Conservation (phyloP, 1,139 yeast genomes). For the Taphrina deformans region DNA sequence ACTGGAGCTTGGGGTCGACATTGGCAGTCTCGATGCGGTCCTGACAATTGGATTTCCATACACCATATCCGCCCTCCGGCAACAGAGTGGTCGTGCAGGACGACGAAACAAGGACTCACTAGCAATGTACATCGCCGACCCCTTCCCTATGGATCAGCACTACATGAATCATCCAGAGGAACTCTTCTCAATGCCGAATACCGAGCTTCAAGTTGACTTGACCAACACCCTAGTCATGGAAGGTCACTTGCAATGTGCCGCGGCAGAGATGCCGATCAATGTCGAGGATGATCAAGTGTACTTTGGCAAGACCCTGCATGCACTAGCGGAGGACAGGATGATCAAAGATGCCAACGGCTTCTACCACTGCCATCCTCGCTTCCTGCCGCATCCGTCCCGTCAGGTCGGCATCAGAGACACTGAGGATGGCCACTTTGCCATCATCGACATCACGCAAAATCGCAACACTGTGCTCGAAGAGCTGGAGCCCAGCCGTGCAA, state of each 20-base stretch:
- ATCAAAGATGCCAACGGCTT: conserved; percentile 51
- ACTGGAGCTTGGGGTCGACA: conserved; percentile 89
- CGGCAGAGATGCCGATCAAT: conserved; percentile 72
- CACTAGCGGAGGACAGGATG: conserved; percentile 33
- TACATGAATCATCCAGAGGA: conserved; percentile 71
- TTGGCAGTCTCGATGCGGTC: conserved; percentile 88
- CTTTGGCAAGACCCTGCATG: conserved; percentile 48
- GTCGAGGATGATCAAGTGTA: conserved; percentile 56
- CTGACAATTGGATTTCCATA: conserved; percentile 88
- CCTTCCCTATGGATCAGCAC: conserved; percentile 82
- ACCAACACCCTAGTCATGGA: conserved; percentile 63
- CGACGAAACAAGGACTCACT: conserved; percentile 72
- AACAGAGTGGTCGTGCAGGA: conserved; percentile 96
- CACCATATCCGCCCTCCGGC: conserved; percentile 82
- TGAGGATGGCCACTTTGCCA: conserved; percentile 77
- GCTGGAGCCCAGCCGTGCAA: conserved; percentile 84
- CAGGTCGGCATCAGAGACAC: conserved; percentile 71
- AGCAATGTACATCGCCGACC: conserved; percentile 79
- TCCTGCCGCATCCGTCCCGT: conserved; percentile 77
- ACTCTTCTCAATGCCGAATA: conserved; percentile 52
- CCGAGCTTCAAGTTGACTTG: conserved; percentile 54
- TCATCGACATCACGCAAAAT: conserved; percentile 78
- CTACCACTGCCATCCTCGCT: conserved; percentile 62
- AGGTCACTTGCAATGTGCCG: conserved; percentile 91
- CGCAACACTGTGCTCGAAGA: conserved; percentile 79